Conservation (phyloP, 805 yeast genomes). For the Candida glaebosa region DNA sequence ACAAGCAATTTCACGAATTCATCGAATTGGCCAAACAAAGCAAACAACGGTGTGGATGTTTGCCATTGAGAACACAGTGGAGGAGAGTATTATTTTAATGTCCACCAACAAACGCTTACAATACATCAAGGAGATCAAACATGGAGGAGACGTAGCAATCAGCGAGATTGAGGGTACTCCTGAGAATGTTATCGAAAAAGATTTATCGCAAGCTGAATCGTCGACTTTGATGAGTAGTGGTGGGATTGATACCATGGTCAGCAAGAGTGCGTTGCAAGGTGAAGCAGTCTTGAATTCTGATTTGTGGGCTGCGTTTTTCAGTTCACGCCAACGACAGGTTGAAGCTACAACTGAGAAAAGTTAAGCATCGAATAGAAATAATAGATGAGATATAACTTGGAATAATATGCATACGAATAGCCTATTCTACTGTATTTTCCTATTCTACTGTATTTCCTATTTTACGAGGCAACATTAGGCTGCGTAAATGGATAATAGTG, state of each 20-base stretch:
- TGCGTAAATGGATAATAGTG: no score
- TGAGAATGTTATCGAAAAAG: constrained; percentile 30
- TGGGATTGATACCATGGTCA: constrained; percentile 46
- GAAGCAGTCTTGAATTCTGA: constrained; percentile 58
- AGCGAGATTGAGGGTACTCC: background rate
- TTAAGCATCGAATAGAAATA: no score
- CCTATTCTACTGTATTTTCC: no score
- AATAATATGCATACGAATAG: no score
- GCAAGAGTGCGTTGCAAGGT: constrained; percentile 44
- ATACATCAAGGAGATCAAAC: constrained; percentile 23
- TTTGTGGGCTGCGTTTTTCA: constrained; percentile 60
- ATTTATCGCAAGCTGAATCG: constrained; percentile 44
- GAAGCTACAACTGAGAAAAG: no score
- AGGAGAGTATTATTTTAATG: constrained; percentile 76
- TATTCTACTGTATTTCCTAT: no score
- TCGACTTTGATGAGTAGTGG: constrained; percentile 51
- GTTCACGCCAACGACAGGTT: constrained; percentile 11
- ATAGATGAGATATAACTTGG: background rate
- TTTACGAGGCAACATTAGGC: no score
- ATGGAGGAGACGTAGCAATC: background rate
- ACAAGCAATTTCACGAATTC: constrained; percentile 90
- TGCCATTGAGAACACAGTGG: constrained; percentile 78
- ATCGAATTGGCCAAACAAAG: constrained; percentile 82
- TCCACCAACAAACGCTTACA: constrained; percentile 59
- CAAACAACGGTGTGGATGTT: constrained; percentile 92